These are phyloP conservation scores for Metschnikowia shivogae DNA, from an alignment of 805 yeast species.

Conservation along the genomic window DNA sequence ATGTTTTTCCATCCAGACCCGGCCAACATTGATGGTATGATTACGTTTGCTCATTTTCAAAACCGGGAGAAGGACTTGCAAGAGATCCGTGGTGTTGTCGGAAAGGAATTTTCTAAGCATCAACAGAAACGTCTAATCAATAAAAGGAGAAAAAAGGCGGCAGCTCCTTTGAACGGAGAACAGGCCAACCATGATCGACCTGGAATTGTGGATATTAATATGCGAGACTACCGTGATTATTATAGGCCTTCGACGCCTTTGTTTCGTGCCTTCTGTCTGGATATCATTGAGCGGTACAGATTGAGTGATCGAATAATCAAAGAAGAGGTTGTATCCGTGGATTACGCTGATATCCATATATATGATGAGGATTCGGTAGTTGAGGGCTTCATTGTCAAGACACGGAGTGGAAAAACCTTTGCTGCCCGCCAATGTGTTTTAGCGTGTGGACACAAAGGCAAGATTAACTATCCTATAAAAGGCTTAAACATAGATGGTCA, in stretches of 20 bases:
- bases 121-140: conserved; percentile 29
- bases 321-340: conserved; percentile 31
- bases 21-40: conserved; percentile 39
- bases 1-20: conserved; percentile 50
- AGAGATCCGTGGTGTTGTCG: conserved; percentile 43
- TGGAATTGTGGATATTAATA: conserved; percentile 39
- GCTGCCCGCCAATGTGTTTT: conserved; percentile 34
- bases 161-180: conserved; percentile 15
- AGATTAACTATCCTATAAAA: conserved; percentile 29
- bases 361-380: conserved; percentile 22
- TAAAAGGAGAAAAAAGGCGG: conserved; percentile 16
- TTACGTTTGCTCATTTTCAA: conserved; percentile 33
- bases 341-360: conserved; percentile 24
- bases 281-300: conserved; percentile 29
- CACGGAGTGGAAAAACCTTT: conserved; percentile 27
- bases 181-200: conserved; percentile 23
- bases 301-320: conserved; percentile 27
- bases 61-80: conserved; percentile 33
- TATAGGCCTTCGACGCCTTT: conserved; percentile 40
- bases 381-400: conserved; percentile 31
- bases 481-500: conserved; percentile 14
- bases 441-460: conserved; percentile 36
- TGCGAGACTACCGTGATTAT: conserved; percentile 43
- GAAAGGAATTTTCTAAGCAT: conserved; percentile 42
- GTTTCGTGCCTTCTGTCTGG: conserved; percentile 37